Percentiles rank a stretch among this genome's conserved stretches.
phyloP scores from a whole-genome alignment of 2,329 filamentous ascomycete species.

The Colletotrichum ledebouriae region DNA sequence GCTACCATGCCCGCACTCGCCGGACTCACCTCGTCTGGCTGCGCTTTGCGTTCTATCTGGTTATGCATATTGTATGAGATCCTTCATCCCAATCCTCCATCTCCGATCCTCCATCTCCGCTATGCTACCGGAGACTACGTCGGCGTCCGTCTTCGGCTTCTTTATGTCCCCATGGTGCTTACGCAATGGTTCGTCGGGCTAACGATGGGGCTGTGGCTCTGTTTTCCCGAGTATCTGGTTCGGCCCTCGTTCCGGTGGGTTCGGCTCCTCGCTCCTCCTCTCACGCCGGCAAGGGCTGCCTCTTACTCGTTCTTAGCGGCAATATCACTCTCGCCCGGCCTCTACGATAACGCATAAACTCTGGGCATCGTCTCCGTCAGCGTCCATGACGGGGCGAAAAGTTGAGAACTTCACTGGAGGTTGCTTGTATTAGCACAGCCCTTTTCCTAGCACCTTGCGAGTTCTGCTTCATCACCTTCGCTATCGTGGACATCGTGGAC shows the following conservation, averaged over 20 bases:
- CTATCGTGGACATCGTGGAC: too few relatives aligned
- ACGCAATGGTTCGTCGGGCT: neutral
- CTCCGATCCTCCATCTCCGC: neutral
- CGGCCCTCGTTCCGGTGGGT: neutral
- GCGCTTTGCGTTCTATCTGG: neutral
- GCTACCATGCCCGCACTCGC: neutral
- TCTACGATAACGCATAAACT: constrained; percentile 1
- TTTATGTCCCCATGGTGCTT: neutral
- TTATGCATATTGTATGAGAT: neutral
- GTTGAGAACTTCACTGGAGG: neutral
- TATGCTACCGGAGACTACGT: neutral
- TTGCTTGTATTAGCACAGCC: neutral
- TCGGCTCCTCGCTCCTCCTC: neutral
- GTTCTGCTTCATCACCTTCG: too few relatives aligned
- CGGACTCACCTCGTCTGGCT: neutral
- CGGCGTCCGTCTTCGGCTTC: neutral
- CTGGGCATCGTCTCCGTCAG: neutral
- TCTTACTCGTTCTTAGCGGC: neutral
- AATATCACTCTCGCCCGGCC: neutral
- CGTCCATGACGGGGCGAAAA: neutral
- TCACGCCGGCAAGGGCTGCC: neutral
- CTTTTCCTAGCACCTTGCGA: neutral
- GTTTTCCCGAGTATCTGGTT: neutral
- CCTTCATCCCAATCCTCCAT: too few relatives aligned
- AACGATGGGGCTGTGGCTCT: neutral